Conservation (phyloP, 306 rosid species). For the Quercus variabilis region DNA sequence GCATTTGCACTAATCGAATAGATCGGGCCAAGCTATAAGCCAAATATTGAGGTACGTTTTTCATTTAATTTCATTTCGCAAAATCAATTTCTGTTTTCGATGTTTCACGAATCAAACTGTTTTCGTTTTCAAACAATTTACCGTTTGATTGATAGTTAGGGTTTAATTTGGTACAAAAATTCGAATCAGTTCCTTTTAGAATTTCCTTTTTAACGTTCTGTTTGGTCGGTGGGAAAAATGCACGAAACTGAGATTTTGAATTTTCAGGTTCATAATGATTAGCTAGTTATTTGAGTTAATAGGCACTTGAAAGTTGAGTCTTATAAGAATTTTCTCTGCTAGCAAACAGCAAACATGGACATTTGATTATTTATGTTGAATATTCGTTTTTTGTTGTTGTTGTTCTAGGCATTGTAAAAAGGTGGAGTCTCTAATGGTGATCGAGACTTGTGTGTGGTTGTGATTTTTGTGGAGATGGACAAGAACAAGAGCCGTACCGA, state of each 20-base stretch:
- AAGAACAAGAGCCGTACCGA: slow-evolving; percentile 85
- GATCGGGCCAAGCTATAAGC: slow-evolving; percentile 5
- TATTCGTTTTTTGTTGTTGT: not conserved
- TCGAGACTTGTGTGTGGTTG: slow-evolving; percentile 16
- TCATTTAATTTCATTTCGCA: not conserved
- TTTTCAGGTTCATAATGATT: not conserved
- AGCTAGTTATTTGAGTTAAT: not conserved
- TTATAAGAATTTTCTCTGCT: not conserved
- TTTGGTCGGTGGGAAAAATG: slow-evolving; percentile 14
- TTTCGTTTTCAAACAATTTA: not conserved
- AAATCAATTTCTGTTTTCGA: not conserved
- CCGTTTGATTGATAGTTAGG: not conserved
- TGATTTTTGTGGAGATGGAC: slow-evolving; percentile 59
- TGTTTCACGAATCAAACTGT: not conserved
- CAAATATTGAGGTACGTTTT: slow-evolving; percentile 36
- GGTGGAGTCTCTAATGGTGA: slow-evolving; percentile 35
- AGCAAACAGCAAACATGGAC: not conserved
- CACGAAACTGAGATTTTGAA: not conserved
- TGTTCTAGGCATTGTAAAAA: slow-evolving; percentile 21
- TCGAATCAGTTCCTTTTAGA: slow-evolving; percentile 1
- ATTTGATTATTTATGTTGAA: slow-evolving; percentile 6
- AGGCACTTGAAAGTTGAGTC: not conserved
- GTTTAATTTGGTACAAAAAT: not conserved
- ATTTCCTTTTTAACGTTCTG: not conserved
- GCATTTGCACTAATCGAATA: not conserved